Evolutionary conservation across 768 basidiomycete species (phyloP), one percentile per base, ranked within the genome.

Genomic region (Agaricus subrufescens): DNA sequence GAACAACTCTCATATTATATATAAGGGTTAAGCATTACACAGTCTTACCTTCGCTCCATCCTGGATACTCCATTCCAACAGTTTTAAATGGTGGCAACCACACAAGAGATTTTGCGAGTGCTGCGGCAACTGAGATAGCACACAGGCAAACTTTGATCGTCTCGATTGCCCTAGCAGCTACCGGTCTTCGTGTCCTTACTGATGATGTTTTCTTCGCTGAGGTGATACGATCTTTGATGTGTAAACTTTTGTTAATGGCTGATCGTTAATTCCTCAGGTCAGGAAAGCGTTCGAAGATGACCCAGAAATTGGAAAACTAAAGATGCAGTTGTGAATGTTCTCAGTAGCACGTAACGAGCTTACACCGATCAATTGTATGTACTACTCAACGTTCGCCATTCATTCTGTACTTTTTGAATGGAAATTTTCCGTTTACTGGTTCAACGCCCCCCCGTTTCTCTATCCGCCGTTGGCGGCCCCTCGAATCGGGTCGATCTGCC

Each of bases 1-100:
- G 39, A 46, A 19, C 19, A 19, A 19, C 19, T 19, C n/a, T 29
- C 31, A 53, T 23, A 10, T 15, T 10, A 19, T 19, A 19, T 19
- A 39, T 39, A 27, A 8, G 23, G 3, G 11, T 14, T 50, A 40
- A 54, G 42, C 8, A 42, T 38, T 48, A 31, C 58, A 11, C 48
- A 81, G 80, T 72, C 12, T 65, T 91, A 38, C 89, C 89, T 6
- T 76, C 85, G 2, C 69, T 92, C 4, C 89, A 92, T 61, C 89
- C 89, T 19, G 83, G 84, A 14, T 91, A 86, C 62, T 80, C 87
- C 11, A 93, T 93, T 42, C 91, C 91, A 3, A 90, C 87, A 0
- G 73, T 82, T 23, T 65, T 71, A 0, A 76, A 83, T 60, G 91
- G 89, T 10, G 89, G 89, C 7, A 92, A 92, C 63, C 91, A 93